Evolutionary conservation across 164 flowering plant genomes (phyloP), one percentile per base, ranked within the genome.

Genomic region (Tetracentron sinense): DNA sequence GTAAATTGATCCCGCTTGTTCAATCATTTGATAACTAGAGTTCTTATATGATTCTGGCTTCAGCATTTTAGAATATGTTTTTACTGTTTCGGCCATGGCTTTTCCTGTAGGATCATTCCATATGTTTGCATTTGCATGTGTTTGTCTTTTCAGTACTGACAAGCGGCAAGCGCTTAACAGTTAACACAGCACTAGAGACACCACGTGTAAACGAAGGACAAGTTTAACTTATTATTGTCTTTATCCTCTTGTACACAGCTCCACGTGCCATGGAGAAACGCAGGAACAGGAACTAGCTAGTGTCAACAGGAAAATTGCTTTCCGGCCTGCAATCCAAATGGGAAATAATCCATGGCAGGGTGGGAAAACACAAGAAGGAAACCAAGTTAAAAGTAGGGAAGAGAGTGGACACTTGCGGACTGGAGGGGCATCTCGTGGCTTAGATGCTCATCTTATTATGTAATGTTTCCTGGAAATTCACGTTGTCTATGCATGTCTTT

Each of bases 181-280:
- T n/a, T n/a, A n/a, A n/a, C n/a, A n/a, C n/a, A n/a, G n/a, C n/a
- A n/a, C n/a, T n/a, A n/a, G n/a, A n/a, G n/a, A n/a, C n/a, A n/a
- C n/a, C n/a, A n/a, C n/a, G n/a, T n/a, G n/a, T n/a, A n/a, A n/a
- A n/a, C n/a, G n/a, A n/a, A n/a, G n/a, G n/a, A n/a, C n/a, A n/a
- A n/a, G n/a, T n/a, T n/a, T n/a, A n/a, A n/a, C n/a, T n/a, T n/a
- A n/a, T n/a, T n/a, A n/a, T n/a, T n/a, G n/a, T n/a, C n/a, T n/a
- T n/a, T n/a, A n/a, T n/a, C n/a, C 17, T 6, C 15, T n/a, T 48
- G 19, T 50, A n/a, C 27, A 6, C 75, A 78, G 82, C 82, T 30
- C 82, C 79, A 55, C 73, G 77, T 66, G 79, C 79, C 7, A 47
- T 62, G 69, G 79, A 72, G 65, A 78, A 75, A 64, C 59, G 72